phyloP scores from a whole-genome alignment of 257 asterid genomes.

The Solanum phureja region DNA sequence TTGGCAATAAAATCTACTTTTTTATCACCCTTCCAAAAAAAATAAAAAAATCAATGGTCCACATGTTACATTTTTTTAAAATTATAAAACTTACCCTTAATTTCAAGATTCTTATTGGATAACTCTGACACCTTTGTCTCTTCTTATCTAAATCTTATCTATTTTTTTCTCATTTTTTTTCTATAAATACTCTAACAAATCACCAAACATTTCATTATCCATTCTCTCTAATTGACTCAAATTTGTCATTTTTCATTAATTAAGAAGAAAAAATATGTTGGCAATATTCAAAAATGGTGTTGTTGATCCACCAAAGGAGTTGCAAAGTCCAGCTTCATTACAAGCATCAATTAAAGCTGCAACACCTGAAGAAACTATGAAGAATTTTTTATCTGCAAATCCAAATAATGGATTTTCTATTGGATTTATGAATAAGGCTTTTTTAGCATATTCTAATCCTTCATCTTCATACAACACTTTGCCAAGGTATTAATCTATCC shows the following conservation, averaged over 20 bases:
- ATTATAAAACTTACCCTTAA: neutral
- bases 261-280: conserved; percentile 35
- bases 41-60: neutral
- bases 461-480: conserved; percentile 1
- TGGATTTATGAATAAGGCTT: conserved; percentile 47
- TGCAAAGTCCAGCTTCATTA: conserved; percentile 51
- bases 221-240: neutral
- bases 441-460: conserved; percentile 32
- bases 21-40: neutral
- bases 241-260: neutral
- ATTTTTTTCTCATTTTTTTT: too few species aligned
- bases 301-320: conserved; percentile 68
- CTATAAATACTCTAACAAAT: neutral
- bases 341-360: conserved; percentile 16
- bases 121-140: neutral
- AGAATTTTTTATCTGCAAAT: conserved; percentile 47
- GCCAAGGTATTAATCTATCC: conserved; percentile 2
- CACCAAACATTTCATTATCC: neutral
- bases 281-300: conserved; percentile 64
- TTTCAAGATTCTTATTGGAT: neutral
- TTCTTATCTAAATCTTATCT: neutral
- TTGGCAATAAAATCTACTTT: neutral
- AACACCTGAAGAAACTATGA: conserved; percentile 41
- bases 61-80: neutral
- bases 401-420: conserved; percentile 44